Conservation (phyloP, 371 early-diverging fungal species). For the Chytridium lagenaria region DNA sequence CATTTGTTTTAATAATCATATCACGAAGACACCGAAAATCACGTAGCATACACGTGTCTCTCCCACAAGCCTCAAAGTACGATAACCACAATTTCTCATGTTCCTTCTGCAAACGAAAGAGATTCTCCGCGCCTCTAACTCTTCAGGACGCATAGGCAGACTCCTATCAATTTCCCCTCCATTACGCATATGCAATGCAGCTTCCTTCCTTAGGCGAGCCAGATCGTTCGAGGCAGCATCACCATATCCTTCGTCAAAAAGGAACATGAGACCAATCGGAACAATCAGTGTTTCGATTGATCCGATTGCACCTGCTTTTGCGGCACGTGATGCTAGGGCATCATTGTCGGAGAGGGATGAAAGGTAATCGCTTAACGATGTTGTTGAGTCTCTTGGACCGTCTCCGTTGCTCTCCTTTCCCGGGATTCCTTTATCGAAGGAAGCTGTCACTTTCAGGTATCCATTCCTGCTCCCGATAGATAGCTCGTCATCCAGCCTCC, state of each 20-base stretch:
- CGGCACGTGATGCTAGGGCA: not conserved
- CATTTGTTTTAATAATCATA: slow-evolving; percentile 51
- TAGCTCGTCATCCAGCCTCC: slow-evolving; percentile 54
- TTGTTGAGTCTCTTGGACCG: not conserved
- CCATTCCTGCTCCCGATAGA: slow-evolving; percentile 48
- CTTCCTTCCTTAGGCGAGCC: not conserved
- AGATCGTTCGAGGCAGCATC: not conserved
- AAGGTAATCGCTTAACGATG: slow-evolving; percentile 7
- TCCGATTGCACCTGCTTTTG: slow-evolving; percentile 17
- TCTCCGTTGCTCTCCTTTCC: not conserved
- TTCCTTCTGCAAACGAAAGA: not conserved
- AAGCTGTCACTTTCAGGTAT: not conserved
- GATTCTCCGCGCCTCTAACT: slow-evolving; percentile 1
- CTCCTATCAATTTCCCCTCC: not conserved
- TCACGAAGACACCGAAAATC: slow-evolving; percentile 55
- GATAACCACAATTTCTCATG: slow-evolving; percentile 44
- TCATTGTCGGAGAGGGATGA: not conserved
- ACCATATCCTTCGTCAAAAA: slow-evolving; percentile 36
- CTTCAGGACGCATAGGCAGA: slow-evolving; percentile 10
- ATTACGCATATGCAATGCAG: not conserved
- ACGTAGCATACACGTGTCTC: slow-evolving; percentile 63
- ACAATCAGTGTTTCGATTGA: slow-evolving; percentile 1
- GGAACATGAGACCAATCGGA: slow-evolving; percentile 39
- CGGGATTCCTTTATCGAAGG: not conserved
- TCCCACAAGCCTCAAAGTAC: slow-evolving; percentile 61